These are phyloP conservation scores for Rubroboletus pulcherrimus DNA, from an alignment of 768 basidiomycete species.

Conservation along the genomic window DNA sequence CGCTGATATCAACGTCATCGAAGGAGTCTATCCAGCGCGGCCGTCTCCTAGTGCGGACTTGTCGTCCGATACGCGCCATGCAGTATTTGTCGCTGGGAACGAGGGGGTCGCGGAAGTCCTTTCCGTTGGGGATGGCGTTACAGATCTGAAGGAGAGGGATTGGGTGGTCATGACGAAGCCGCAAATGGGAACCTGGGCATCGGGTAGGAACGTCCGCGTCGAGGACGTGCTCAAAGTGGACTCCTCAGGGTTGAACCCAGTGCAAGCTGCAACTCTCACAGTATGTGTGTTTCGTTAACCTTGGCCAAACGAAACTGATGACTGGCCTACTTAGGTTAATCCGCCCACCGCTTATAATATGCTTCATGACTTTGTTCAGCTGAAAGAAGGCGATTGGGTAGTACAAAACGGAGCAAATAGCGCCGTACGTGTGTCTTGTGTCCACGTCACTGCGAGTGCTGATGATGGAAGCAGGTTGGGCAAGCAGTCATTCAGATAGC, in stretches of 20 bases:
- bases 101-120: conserved; percentile 71
- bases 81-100: conserved; percentile 66
- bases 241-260: conserved; percentile 46
- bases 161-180: conserved; percentile 70
- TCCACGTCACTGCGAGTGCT: background rate
- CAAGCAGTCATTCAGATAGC: conserved; percentile 87
- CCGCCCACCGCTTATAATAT: conserved; percentile 82
- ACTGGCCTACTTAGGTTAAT: conserved; percentile 54
- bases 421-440: conserved; percentile 47
- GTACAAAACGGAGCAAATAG: conserved; percentile 86
- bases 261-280: conserved; percentile 70
- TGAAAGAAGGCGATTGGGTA: conserved; percentile 72
- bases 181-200: conserved; percentile 76
- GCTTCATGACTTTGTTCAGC: conserved; percentile 63
- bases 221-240: conserved; percentile 63
- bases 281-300: conserved; percentile 35
- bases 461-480: conserved; percentile 51
- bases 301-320: background rate
- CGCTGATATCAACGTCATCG: conserved; percentile 75
- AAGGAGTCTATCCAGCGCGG: conserved; percentile 76
- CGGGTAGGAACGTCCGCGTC: conserved; percentile 48
- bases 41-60: conserved; percentile 42
- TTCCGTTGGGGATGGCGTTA: conserved; percentile 54
- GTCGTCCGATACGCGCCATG: conserved; percentile 25
- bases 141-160: conserved; percentile 50